Conservation (phyloP, 371 early-diverging fungal genomes). For the Mortierella sp. region DNA sequence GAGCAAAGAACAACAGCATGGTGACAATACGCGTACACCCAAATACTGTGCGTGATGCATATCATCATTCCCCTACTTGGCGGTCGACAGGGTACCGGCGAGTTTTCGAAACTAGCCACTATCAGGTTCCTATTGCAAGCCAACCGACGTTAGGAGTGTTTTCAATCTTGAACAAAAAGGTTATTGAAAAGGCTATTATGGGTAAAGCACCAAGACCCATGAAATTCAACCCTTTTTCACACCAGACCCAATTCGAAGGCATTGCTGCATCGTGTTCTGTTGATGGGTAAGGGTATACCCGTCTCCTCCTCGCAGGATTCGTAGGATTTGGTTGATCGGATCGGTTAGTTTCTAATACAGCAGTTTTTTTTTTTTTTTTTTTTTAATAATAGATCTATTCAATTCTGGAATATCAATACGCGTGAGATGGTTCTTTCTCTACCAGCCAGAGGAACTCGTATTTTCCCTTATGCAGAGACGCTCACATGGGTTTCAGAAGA, state of each 20-base stretch:
- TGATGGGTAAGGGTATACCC: conserved; percentile 33
- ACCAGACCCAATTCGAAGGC: conserved; percentile 29
- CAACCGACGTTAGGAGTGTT: conserved; percentile 18
- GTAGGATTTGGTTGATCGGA: not conserved
- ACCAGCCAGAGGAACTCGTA: conserved; percentile 7
- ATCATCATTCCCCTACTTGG: not conserved
- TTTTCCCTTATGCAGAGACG: conserved; percentile 41
- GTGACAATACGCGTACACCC: conserved; percentile 5
- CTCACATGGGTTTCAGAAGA: conserved; percentile 38
- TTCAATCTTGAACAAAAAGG: not conserved
- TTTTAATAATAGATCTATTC: conserved; percentile 16
- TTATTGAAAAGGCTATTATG: not conserved
- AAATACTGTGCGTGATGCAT: not conserved
- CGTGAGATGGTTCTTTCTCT: conserved; percentile 3
- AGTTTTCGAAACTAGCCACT: conserved; percentile 29
- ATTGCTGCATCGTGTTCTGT: conserved; percentile 24
- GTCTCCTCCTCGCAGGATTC: not conserved
- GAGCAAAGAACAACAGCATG: conserved; percentile 1
- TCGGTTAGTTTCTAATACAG: too few relatives aligned
- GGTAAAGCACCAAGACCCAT: conserved; percentile 14
- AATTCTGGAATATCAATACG: conserved; percentile 26
- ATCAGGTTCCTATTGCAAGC: conserved; percentile 20
- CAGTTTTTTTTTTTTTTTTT: not conserved
- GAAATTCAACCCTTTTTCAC: conserved; percentile 36
- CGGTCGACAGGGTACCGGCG: conserved; percentile 22